Evolutionary conservation across 164 flowering plant species (phyloP).

Genomic region (Houttuynia cordata): DNA sequence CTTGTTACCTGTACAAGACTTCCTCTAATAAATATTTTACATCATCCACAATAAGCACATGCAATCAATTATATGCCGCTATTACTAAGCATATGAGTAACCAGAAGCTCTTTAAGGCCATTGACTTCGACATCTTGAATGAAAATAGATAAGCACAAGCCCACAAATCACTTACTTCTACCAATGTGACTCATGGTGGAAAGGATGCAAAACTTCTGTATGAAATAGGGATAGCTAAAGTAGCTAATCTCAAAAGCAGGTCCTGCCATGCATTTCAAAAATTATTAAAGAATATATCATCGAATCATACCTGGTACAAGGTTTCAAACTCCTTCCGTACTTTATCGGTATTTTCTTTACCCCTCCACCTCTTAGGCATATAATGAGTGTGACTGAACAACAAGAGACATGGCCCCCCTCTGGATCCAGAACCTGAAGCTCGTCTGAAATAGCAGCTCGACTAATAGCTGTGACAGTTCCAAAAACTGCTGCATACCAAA

Average conservation of each 20-base stretch:
- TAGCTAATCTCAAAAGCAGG: background rate
- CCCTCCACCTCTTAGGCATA: constrained; percentile 98
- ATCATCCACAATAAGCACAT: too few relatives aligned
- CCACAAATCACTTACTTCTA: background rate
- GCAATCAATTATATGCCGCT: too few relatives aligned
- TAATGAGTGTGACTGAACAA: constrained; percentile 86
- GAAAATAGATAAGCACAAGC: background rate
- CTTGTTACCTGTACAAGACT: too few relatives aligned
- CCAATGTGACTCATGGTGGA: background rate
- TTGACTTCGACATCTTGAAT: background rate
- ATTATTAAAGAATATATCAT: background rate
- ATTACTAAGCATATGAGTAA: too few relatives aligned
- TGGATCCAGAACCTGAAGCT: constrained; percentile 82
- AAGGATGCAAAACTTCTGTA: background rate
- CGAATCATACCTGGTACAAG: constrained; percentile 64
- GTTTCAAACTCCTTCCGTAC: constrained; percentile 85
- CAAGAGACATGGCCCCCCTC: constrained; percentile 84
- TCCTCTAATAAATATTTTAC: too few relatives aligned
- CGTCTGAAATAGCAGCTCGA: constrained; percentile 73
- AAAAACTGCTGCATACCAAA: constrained; percentile 97
- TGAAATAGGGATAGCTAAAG: background rate
- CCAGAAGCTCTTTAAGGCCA: too few relatives aligned
- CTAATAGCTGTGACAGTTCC: constrained; percentile 92
- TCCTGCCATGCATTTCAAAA: background rate
- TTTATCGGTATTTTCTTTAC: constrained; percentile 66